A percentile compares a stretch with the other conserved stretches of the same genome.
Evolutionary conservation across 257 asterid species (phyloP).

Genomic region (Leonotis leonurus): DNA sequence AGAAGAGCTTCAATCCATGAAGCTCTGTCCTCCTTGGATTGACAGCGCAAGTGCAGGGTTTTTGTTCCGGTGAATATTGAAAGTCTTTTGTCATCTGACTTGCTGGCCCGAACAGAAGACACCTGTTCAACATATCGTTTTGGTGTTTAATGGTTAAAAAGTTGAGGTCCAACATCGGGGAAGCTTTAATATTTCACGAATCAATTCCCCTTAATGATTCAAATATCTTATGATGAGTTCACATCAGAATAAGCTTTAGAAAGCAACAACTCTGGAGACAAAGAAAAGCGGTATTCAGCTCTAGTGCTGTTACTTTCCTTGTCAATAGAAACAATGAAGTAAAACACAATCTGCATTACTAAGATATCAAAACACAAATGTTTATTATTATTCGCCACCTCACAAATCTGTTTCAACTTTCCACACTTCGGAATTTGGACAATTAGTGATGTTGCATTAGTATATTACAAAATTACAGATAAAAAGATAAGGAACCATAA

Average conservation of each 20-base stretch:
- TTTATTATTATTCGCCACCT: conserved; percentile 8
- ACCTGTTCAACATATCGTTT: conserved; percentile 46
- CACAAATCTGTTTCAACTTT: background rate
- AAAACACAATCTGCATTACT: background rate
- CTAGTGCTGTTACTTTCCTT: conserved; percentile 6
- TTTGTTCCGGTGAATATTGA: conserved; percentile 93
- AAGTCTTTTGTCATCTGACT: conserved; percentile 95
- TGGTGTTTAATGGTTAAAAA: conserved; percentile 19
- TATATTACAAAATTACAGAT: background rate
- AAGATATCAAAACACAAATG: conserved; percentile 3
- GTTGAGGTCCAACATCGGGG: background rate
- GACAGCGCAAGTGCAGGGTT: conserved; percentile 92
- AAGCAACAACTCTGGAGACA: background rate
- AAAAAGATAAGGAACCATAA: too few species aligned
- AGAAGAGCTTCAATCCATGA: conserved; percentile 92
- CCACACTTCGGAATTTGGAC: background rate
- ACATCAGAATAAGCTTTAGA: background rate
- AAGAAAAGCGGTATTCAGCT: background rate
- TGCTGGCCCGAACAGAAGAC: conserved; percentile 94
- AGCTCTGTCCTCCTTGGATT: conserved; percentile 80
- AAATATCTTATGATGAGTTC: conserved; percentile 16
- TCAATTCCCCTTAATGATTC: conserved; percentile 5
- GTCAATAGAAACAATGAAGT: background rate
- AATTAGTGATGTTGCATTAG: background rate
- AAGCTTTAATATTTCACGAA: conserved; percentile 2